Evolutionary conservation across 495 filamentous ascomycete genomes (phyloP).

Genomic region (Clavariopsis aquatica): DNA sequence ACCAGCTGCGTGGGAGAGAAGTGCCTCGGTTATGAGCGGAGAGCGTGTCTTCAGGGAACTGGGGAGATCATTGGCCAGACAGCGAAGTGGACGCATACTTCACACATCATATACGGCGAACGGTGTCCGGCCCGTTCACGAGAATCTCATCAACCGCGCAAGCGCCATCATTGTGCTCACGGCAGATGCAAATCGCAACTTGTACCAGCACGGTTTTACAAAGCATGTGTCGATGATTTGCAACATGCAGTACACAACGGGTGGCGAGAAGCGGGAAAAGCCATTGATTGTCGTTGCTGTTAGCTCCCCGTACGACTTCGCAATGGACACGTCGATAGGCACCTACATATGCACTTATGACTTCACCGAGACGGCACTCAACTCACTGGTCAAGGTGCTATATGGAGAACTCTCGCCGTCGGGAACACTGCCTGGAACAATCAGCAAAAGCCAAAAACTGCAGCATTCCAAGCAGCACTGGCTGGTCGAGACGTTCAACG

Average conservation of each 20-base stretch:
- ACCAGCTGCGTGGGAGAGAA: constrained; percentile 62
- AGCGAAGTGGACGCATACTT: constrained; percentile 75
- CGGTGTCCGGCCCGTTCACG: constrained; percentile 83
- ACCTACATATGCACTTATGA: constrained; percentile 94
- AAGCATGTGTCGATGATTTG: constrained; percentile 96
- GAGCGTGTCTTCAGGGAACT: constrained; percentile 86
- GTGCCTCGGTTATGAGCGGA: constrained; percentile 74
- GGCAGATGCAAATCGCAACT: constrained; percentile 84
- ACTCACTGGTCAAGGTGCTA: constrained; percentile 75
- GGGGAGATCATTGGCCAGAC: constrained; percentile 75
- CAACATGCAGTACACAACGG: constrained; percentile 62
- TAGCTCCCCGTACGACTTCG: constrained; percentile 92
- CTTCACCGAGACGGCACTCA: constrained; percentile 86
- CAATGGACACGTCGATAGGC: constrained; percentile 81
- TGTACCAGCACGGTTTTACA: constrained; percentile 87
- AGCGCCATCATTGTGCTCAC: constrained; percentile 84
- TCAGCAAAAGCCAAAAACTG: constrained; percentile 78
- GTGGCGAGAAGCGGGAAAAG: constrained; percentile 61
- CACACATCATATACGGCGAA: constrained; percentile 92
- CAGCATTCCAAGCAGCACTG: constrained; percentile 81
- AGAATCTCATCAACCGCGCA: constrained; percentile 83
- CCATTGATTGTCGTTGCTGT: constrained; percentile 82
- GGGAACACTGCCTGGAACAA: constrained; percentile 74
- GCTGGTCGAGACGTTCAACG: constrained; percentile 83
- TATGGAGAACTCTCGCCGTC: constrained; percentile 74